phyloP scores from a whole-genome alignment of 2,329 filamentous ascomycete species.

The Fusarium globosum region DNA sequence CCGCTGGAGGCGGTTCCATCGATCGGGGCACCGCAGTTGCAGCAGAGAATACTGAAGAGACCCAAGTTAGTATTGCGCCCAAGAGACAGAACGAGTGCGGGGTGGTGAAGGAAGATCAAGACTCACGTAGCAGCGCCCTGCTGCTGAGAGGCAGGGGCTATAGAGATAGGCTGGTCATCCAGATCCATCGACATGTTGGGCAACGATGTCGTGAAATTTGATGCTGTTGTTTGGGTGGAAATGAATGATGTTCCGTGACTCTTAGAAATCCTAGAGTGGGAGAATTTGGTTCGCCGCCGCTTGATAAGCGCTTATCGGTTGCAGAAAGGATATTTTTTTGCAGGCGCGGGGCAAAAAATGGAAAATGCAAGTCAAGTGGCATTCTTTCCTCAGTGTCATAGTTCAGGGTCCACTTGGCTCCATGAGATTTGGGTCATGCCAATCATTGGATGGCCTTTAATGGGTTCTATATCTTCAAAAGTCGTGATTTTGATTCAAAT shows the following conservation, averaged over 20 bases:
- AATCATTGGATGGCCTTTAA: slow-evolving; percentile 23
- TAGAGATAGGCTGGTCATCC: slow-evolving; percentile 55
- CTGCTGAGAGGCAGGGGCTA: slow-evolving; percentile 48
- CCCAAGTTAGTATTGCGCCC: slow-evolving; percentile 28
- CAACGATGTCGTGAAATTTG: slow-evolving; percentile 26
- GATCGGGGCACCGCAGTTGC: slow-evolving; percentile 96
- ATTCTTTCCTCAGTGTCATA: slow-evolving; percentile 22
- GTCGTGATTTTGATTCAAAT: slow-evolving; percentile 10
- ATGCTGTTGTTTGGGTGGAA: slow-evolving; percentile 31
- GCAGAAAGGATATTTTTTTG: slow-evolving; percentile 37
- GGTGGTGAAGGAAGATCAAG: slow-evolving; percentile 3
- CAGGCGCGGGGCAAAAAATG: slow-evolving; percentile 40
- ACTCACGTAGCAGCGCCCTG: slow-evolving; percentile 56
- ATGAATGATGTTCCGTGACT: slow-evolving; percentile 39
- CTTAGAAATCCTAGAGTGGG: slow-evolving; percentile 39
- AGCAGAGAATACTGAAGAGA: slow-evolving; percentile 79
- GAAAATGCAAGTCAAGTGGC: slow-evolving; percentile 15
- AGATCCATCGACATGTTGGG: slow-evolving; percentile 57
- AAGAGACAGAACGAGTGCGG: slow-evolving; percentile 21
- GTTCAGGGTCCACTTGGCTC: slow-evolving; percentile 34
- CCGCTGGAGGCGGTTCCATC: slow-evolving; percentile 88
- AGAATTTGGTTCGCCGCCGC: slow-evolving; percentile 53
- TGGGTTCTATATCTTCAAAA: slow-evolving; percentile 10
- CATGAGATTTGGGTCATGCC: slow-evolving; percentile 16
- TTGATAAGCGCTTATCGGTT: slow-evolving; percentile 53